Percentiles rank a stretch among this genome's conserved stretches.
Evolutionary conservation across 768 basidiomycete genomes (phyloP).

Genomic region (Asterophora parasitica): DNA sequence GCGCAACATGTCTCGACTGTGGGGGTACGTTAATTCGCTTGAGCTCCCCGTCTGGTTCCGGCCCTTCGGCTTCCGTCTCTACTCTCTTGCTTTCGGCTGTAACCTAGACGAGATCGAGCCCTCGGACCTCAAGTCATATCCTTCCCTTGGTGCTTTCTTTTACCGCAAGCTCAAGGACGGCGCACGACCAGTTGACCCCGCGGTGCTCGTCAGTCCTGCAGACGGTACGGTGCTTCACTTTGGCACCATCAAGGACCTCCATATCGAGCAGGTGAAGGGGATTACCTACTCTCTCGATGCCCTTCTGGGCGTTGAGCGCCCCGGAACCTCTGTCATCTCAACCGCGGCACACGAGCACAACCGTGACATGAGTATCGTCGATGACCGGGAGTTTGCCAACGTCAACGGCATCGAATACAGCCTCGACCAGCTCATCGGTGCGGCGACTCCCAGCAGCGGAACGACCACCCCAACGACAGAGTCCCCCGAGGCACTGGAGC

Average conservation of each 20-base stretch:
- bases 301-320: constrained; percentile 72
- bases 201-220: constrained; percentile 84
- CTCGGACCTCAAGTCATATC: constrained; percentile 71
- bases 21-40: constrained; percentile 93
- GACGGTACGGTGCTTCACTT: constrained; percentile 93
- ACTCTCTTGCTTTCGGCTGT: constrained; percentile 87
- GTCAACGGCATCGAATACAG: constrained; percentile 97
- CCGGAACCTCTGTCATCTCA: constrained; percentile 39
- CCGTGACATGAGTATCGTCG: constrained; percentile 57
- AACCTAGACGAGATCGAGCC: constrained; percentile 89
- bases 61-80: constrained; percentile 83
- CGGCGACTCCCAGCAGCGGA: constrained; percentile 13
- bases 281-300: constrained; percentile 96
- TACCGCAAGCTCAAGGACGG: constrained; percentile 84
- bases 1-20: constrained; percentile 91
- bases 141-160: constrained; percentile 92
- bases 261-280: constrained; percentile 96
- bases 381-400: constrained; percentile 89
- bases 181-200: constrained; percentile 71
- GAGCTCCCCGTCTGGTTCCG: constrained; percentile 94
- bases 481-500: constrained; percentile 24
- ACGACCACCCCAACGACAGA: constrained; percentile 31
- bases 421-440: constrained; percentile 83
- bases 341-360: constrained; percentile 35
- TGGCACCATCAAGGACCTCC: constrained; percentile 71